Evolutionary conservation across 164 flowering plant genomes (phyloP).

Genomic region (Malania oleifera): DNA sequence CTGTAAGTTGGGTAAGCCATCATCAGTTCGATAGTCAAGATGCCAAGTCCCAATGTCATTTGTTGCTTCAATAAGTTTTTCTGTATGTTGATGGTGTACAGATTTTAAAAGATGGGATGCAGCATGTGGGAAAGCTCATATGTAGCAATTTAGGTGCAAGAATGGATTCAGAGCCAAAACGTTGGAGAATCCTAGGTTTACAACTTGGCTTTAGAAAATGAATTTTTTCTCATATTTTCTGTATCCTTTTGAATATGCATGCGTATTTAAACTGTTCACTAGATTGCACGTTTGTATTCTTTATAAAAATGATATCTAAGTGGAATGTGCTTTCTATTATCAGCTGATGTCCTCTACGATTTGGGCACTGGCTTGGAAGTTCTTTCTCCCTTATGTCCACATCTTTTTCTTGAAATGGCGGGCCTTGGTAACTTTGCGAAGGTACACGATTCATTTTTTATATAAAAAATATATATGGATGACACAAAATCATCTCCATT

Average conservation of each 20-base stretch:
- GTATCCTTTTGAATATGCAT: slow-evolving; percentile 1
- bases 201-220: slow-evolving; percentile 3
- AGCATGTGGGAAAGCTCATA: slow-evolving; percentile 91
- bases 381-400: slow-evolving; percentile 91
- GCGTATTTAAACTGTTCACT: too few species aligned
- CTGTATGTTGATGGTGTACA: slow-evolving; percentile 24
- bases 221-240: not conserved
- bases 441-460: slow-evolving; percentile 30
- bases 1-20: slow-evolving; percentile 85
- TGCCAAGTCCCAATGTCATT: not conserved
- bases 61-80: not conserved
- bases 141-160: slow-evolving; percentile 95
- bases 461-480: not conserved
- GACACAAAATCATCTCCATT: too few species aligned
- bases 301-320: slow-evolving; percentile 7
- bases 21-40: not conserved
- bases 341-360: slow-evolving; percentile 98
- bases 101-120: slow-evolving; percentile 95
- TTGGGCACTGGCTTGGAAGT: slow-evolving; percentile 95
- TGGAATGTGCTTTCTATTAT: slow-evolving; percentile 16
- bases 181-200: slow-evolving; percentile 89
- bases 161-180: slow-evolving; percentile 99
- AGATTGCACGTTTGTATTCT: too few species aligned
- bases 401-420: slow-evolving; percentile 92
- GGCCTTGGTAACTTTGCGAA: slow-evolving; percentile 97